These are phyloP conservation scores for Spergularia bocconei DNA, from an alignment of 148 eudicot species.

Conservation along the genomic window DNA sequence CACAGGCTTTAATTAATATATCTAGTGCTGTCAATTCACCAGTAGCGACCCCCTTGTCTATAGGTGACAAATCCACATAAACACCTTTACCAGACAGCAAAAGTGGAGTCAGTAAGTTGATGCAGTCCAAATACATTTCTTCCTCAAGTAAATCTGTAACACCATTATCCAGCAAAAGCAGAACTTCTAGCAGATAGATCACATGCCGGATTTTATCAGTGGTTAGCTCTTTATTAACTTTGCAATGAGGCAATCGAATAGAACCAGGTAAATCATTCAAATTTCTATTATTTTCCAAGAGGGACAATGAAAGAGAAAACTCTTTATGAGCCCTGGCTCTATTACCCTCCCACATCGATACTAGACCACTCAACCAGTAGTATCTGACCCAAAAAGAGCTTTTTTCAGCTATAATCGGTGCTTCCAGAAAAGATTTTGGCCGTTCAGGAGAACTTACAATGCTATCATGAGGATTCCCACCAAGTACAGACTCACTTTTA, in stretches of 20 bases:
- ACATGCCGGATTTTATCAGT: slow-evolving; percentile 62
- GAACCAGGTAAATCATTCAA: slow-evolving; percentile 47
- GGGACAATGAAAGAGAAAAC: slow-evolving; percentile 57
- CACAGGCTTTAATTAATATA: slow-evolving; percentile 69
- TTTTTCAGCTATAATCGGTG: slow-evolving; percentile 43
- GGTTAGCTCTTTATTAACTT: slow-evolving; percentile 56
- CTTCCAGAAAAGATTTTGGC: slow-evolving; percentile 29
- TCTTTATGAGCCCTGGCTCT: slow-evolving; percentile 76
- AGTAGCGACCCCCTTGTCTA: slow-evolving; percentile 47
- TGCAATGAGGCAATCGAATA: slow-evolving; percentile 73
- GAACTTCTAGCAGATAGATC: slow-evolving; percentile 73
- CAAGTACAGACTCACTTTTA: slow-evolving; percentile 22
- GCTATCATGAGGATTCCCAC: slow-evolving; percentile 29
- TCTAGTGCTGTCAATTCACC: slow-evolving; percentile 73
- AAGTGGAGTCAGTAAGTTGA: slow-evolving; percentile 67
- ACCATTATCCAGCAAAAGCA: slow-evolving; percentile 62
- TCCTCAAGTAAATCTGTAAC: slow-evolving; percentile 65
- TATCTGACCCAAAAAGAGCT: slow-evolving; percentile 81
- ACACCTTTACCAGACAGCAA: slow-evolving; percentile 56
- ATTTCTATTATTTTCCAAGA: slow-evolving; percentile 53
- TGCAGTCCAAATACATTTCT: slow-evolving; percentile 61
- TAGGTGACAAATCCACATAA: slow-evolving; percentile 39
- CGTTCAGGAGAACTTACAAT: slow-evolving; percentile 33
- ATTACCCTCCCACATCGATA: slow-evolving; percentile 66
- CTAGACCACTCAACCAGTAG: slow-evolving; percentile 82